A percentile compares a stretch with the other conserved stretches of the same genome.
Conservation (phyloP, 768 basidiomycete genomes). For the Phylloporus rhodoxanthus region DNA sequence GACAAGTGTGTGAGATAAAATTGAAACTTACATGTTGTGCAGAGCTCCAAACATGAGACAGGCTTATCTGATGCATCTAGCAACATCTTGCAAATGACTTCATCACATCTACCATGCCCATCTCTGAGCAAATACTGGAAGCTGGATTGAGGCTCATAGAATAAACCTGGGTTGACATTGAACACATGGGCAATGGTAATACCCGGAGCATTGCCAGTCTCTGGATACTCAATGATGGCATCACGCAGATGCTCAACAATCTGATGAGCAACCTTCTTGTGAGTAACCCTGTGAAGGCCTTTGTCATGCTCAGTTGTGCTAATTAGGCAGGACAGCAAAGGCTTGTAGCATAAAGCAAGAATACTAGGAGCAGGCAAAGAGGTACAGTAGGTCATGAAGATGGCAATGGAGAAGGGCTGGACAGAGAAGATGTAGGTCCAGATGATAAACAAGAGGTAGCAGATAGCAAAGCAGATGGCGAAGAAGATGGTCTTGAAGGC, state of each 20-base stretch:
- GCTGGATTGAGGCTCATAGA: background rate
- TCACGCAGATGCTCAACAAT: background rate
- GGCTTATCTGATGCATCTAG: background rate
- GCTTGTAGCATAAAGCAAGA: background rate
- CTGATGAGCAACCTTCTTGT: background rate
- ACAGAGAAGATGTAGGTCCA: too few species aligned
- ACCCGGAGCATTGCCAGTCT: slow-evolving; percentile 1
- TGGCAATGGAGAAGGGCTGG: too few species aligned
- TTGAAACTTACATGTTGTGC: background rate
- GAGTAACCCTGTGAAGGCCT: background rate
- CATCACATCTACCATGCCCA: background rate
- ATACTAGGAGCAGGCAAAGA: background rate
- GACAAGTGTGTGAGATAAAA: too few species aligned
- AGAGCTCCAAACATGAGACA: background rate
- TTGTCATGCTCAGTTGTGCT: background rate
- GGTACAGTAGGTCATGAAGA: too few species aligned
- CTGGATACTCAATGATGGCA: background rate
- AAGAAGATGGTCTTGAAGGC: too few species aligned
- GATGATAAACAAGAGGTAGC: too few species aligned
- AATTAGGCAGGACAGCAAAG: background rate
- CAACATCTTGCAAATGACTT: background rate
- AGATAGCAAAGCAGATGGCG: too few species aligned
- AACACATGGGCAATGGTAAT: background rate
- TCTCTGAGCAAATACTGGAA: slow-evolving; percentile 4
- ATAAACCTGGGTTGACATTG: background rate